Conservation (phyloP, 345 rosid genomes). For the Eucalyptus pauciflora region DNA sequence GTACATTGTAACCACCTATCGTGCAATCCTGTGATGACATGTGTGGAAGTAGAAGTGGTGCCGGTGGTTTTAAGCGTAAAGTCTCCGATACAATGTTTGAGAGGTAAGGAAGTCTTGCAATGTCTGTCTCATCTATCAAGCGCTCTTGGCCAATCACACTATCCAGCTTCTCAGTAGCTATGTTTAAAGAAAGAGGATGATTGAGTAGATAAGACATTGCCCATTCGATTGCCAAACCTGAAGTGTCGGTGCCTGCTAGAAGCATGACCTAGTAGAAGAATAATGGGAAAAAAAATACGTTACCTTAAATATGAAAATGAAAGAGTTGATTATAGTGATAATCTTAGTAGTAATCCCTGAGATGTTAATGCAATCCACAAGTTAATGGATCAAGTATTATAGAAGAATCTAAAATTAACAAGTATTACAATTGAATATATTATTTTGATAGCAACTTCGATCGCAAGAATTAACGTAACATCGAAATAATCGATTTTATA, state of each 20-base stretch:
- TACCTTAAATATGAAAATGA: not conserved
- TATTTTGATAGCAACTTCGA: no score
- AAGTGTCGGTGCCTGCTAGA: constrained; percentile 42
- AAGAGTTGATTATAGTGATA: not conserved
- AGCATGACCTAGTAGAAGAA: not conserved
- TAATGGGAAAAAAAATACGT: not conserved
- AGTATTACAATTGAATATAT: no score
- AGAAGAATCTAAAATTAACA: no score
- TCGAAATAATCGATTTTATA: no score
- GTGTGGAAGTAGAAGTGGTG: constrained; percentile 38
- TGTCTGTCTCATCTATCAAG: constrained; percentile 26
- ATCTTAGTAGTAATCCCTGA: not conserved
- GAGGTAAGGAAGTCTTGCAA: constrained; percentile 2
- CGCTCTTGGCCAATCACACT: not conserved
- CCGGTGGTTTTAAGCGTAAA: constrained; percentile 25
- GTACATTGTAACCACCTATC: constrained; percentile 25
- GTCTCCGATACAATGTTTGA: constrained; percentile 18
- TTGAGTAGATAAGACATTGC: constrained; percentile 35
- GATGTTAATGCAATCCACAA: no score
- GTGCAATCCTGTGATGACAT: constrained; percentile 14
- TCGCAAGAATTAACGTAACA: no score
- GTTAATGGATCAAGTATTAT: no score
- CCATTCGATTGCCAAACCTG: constrained; percentile 44
- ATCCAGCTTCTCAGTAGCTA: constrained; percentile 11
- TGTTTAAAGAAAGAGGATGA: constrained; percentile 10